Evolutionary conservation across 139 green algal species (phyloP).

Genomic region (Coccomyxa sp.): DNA sequence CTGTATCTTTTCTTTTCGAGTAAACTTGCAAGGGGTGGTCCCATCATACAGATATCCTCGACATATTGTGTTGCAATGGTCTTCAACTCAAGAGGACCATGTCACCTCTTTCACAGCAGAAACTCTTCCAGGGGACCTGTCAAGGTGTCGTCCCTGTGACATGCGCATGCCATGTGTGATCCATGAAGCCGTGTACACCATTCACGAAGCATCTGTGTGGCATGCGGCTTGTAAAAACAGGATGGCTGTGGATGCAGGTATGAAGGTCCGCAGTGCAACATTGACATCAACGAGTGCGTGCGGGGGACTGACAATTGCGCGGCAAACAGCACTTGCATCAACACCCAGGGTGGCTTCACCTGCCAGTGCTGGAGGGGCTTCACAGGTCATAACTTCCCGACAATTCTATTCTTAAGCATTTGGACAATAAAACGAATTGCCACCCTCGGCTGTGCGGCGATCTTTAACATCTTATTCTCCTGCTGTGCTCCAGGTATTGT

Average conservation of each 20-base stretch:
- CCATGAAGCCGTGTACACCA: background rate
- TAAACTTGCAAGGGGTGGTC: too few relatives aligned
- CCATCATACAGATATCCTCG: too few relatives aligned
- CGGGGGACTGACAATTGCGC: slow-evolving; percentile 38
- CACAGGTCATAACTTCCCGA: background rate
- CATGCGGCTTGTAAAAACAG: background rate
- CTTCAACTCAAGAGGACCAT: too few relatives aligned
- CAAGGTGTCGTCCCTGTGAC: background rate
- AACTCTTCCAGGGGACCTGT: background rate
- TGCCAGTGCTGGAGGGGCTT: slow-evolving; percentile 19
- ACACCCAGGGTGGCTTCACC: slow-evolving; percentile 29
- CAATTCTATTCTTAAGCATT: background rate
- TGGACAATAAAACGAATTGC: background rate
- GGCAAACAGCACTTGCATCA: slow-evolving; percentile 39
- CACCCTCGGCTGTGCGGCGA: background rate
- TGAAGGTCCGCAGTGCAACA: slow-evolving; percentile 39
- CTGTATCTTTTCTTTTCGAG: too few relatives aligned
- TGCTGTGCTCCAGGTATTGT: too few relatives aligned
- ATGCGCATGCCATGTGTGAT: background rate
- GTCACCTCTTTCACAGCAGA: background rate
- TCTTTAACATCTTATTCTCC: background rate
- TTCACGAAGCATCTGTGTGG: background rate
- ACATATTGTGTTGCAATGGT: too few relatives aligned
- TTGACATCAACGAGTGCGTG: slow-evolving; percentile 60
- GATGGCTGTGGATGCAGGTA: slow-evolving; percentile 7